phyloP scores from a whole-genome alignment of 257 asterid species.

The Salvia miltiorrhiza region DNA sequence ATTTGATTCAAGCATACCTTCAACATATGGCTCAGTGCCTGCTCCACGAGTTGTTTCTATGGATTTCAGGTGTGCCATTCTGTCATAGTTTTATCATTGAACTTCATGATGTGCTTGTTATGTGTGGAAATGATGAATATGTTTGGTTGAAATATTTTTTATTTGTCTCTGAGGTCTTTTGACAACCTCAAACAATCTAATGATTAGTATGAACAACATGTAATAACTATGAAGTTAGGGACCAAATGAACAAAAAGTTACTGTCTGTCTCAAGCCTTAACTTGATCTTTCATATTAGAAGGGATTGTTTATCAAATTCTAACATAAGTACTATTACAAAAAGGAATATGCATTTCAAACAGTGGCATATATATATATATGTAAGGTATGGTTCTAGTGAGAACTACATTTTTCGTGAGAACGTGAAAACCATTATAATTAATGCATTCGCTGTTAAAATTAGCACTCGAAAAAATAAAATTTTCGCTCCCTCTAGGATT shows the following conservation, averaged over 20 bases:
- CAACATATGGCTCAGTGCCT: conserved; percentile 64
- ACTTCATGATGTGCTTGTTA: conserved; percentile 2
- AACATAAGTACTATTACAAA: not conserved
- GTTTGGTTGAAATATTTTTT: not conserved
- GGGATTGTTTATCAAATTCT: not conserved
- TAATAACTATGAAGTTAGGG: not conserved
- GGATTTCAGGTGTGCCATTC: conserved; percentile 66
- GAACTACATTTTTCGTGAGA: too few species aligned
- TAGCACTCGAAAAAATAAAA: too few species aligned
- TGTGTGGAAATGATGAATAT: conserved; percentile 7
- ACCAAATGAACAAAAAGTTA: not conserved
- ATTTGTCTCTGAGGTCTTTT: not conserved
- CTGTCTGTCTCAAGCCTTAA: not conserved
- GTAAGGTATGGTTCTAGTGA: too few species aligned
- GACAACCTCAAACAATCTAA: not conserved
- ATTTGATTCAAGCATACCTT: conserved; percentile 49
- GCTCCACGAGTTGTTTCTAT: conserved; percentile 54
- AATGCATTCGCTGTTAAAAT: too few species aligned
- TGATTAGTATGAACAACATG: not conserved
- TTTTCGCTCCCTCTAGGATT: too few species aligned
- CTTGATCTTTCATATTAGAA: conserved; percentile 1
- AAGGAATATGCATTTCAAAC: not conserved
- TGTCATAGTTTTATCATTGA: not conserved
- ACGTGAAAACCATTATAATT: too few species aligned
- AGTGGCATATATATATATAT: not conserved